Percentiles rank a stretch among this genome's conserved stretches.
Conservation (phyloP, 2,329 filamentous ascomycete genomes). For the Pyrenochaeta sp. region DNA sequence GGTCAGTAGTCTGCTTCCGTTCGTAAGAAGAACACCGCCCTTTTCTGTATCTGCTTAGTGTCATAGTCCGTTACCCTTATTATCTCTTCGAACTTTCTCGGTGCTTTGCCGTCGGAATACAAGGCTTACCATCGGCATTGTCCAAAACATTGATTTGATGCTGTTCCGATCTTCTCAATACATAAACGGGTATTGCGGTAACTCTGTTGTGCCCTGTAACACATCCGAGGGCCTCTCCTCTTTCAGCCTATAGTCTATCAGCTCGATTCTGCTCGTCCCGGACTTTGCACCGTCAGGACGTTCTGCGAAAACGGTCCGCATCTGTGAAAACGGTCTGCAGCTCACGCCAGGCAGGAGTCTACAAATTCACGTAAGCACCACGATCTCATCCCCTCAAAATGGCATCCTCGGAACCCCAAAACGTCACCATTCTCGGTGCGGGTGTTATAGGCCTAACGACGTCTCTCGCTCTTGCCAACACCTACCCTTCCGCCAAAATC, state of each 20-base stretch:
- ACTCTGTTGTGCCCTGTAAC: too few relatives aligned
- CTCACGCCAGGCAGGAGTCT: background rate
- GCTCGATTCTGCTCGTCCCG: too few relatives aligned
- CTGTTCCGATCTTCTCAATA: background rate
- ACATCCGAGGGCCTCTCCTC: too few relatives aligned
- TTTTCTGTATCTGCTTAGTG: background rate
- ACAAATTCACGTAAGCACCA: background rate
- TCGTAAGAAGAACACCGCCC: background rate
- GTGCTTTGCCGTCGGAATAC: constrained; percentile 22
- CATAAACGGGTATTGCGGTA: background rate
- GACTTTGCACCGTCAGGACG: too few relatives aligned
- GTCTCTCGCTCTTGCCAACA: constrained; percentile 66
- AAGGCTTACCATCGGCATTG: constrained; percentile 3
- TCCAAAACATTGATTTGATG: background rate
- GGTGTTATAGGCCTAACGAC: constrained; percentile 74
- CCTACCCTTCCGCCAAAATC: constrained; percentile 63
- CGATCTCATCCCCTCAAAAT: constrained; percentile 6
- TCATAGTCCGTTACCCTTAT: background rate
- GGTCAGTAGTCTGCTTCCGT: background rate
- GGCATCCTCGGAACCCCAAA: constrained; percentile 13
- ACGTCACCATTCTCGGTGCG: constrained; percentile 56
- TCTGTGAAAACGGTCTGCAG: background rate
- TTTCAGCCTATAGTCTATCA: too few relatives aligned
- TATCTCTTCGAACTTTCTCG: background rate
- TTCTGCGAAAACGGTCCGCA: too few relatives aligned